phyloP scores from a whole-genome alignment of 305 asterid species.

The Fraxinus angustifolia region DNA sequence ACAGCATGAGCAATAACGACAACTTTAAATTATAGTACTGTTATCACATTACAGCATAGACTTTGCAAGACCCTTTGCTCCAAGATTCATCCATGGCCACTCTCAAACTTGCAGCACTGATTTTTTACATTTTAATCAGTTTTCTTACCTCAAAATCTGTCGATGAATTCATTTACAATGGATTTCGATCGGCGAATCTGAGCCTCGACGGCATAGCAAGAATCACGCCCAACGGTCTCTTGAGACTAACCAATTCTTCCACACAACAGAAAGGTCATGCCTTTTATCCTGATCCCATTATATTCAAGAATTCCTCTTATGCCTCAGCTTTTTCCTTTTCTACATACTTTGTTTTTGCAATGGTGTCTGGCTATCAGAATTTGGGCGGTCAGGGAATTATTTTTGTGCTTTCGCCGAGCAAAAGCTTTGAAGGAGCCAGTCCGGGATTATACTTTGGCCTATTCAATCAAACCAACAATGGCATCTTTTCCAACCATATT shows the following conservation, averaged over 20 bases:
- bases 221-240: conserved; percentile 27
- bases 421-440: conserved; percentile 31
- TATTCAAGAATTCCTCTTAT: conserved; percentile 32
- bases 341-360: conserved; percentile 42
- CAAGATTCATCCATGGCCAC: conserved; percentile 19
- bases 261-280: conserved; percentile 34
- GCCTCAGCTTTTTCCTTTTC: conserved; percentile 39
- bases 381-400: conserved; percentile 49
- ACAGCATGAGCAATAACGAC: conserved; percentile 8
- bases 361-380: conserved; percentile 39
- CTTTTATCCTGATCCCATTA: conserved; percentile 34
- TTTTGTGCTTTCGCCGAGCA: conserved; percentile 37
- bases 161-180: conserved; percentile 33
- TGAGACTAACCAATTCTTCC: conserved; percentile 30
- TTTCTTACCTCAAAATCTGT: neutral
- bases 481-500: conserved; percentile 35
- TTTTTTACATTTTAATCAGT: conserved; percentile 8
- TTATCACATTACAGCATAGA: neutral
- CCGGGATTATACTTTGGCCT: conserved; percentile 44
- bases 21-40: neutral
- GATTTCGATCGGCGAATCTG: conserved; percentile 27
- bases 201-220: conserved; percentile 33
- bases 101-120: conserved; percentile 15
- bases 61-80: neutral
- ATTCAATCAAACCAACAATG: conserved; percentile 41